A percentile compares a stretch with the other conserved stretches of the same genome.
phyloP scores from a whole-genome alignment of 768 basidiomycete species.

The Pleurotus tuoliensis region DNA sequence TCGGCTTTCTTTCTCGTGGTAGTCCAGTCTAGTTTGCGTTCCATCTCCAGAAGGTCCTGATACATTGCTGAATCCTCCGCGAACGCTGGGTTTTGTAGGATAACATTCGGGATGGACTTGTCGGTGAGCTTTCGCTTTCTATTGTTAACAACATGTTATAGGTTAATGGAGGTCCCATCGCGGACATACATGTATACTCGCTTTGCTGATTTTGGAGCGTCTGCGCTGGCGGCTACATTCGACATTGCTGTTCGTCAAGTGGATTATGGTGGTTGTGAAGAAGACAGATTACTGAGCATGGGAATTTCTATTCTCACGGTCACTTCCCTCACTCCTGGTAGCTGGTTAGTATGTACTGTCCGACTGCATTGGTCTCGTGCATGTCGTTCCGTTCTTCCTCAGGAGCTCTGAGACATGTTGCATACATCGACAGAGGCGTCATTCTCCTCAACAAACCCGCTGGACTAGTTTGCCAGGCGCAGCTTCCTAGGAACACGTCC shows the following conservation, averaged over 20 bases:
- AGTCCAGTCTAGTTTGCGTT: conserved; percentile 92
- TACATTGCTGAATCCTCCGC: conserved; percentile 85
- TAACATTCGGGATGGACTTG: conserved; percentile 72
- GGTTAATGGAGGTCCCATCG: not conserved
- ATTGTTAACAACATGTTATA: not conserved
- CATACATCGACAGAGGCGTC: conserved; percentile 54
- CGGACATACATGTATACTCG: conserved; percentile 12
- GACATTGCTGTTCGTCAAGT: not conserved
- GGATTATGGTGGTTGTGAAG: no score
- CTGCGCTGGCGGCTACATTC: conserved; percentile 19
- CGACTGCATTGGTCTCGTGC: no score
- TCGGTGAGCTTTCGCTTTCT: conserved; percentile 80
- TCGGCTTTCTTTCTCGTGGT: conserved; percentile 88
- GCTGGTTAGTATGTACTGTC: no score
- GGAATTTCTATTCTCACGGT: no score
- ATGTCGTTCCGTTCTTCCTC: not conserved
- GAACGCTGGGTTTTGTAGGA: conserved; percentile 72
- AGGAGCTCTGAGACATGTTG: conserved; percentile 10
- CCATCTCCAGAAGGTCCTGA: conserved; percentile 81
- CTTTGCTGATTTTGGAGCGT: conserved; percentile 36
- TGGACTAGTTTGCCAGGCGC: conserved; percentile 49
- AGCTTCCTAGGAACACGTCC: conserved; percentile 15
- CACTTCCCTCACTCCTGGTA: no score
- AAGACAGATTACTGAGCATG: no score
- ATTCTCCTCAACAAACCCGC: conserved; percentile 61